A percentile compares a stretch with the other conserved stretches of the same genome.
Conservation (phyloP, 2,329 filamentous ascomycete genomes). For the Pezicula rhizophila region DNA sequence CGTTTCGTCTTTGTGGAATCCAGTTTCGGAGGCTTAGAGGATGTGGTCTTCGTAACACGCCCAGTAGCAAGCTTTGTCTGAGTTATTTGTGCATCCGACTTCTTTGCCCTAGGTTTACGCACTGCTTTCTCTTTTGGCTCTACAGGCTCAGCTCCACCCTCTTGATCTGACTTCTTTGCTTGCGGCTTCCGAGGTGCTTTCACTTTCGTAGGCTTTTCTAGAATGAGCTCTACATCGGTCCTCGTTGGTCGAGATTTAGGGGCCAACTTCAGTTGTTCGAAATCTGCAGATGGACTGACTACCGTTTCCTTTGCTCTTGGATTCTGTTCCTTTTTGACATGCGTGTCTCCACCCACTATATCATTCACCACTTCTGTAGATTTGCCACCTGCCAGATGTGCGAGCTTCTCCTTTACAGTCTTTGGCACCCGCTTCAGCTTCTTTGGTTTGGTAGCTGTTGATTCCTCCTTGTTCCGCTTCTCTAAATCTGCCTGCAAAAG, state of each 20-base stretch:
- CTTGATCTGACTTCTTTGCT: neutral
- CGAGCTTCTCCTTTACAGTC: neutral
- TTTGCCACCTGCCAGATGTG: neutral
- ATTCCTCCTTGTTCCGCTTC: conserved; percentile 16
- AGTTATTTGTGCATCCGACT: conserved; percentile 11
- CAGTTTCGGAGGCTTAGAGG: conserved; percentile 12
- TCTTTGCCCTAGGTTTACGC: conserved; percentile 24
- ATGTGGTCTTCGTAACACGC: conserved; percentile 28
- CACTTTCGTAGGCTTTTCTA: neutral
- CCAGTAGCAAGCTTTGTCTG: conserved; percentile 28
- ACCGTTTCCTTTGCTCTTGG: conserved; percentile 18
- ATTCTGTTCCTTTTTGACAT: conserved; percentile 18
- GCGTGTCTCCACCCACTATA: neutral
- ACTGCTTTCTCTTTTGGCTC: conserved; percentile 14
- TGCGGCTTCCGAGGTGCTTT: neutral
- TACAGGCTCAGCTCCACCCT: conserved; percentile 4
- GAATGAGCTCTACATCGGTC: conserved; percentile 2
- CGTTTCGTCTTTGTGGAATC: conserved; percentile 13
- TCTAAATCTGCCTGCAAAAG: neutral
- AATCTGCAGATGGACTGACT: neutral
- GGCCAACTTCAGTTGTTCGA: too few relatives aligned
- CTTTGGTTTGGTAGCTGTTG: neutral
- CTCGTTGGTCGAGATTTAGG: conserved; percentile 15
- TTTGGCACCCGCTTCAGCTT: neutral
- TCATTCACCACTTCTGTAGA: neutral